Conservation (phyloP, 1,139 yeast genomes). For the Magnusiomyces tetraspermus region DNA sequence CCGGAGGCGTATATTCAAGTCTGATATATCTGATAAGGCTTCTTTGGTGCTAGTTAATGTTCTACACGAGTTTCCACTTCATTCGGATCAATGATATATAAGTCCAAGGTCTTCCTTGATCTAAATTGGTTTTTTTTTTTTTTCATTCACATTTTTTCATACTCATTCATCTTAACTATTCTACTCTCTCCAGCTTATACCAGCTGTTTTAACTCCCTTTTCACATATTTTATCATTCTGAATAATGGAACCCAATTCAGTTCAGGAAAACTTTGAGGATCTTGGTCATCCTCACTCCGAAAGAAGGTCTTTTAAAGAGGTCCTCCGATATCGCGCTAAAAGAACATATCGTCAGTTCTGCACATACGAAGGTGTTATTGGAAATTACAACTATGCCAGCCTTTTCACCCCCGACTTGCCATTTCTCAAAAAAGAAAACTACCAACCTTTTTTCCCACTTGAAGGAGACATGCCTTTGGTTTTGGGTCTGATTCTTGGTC, state of each 20-base stretch:
- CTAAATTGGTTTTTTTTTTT: no score
- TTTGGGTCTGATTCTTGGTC: constrained; percentile 65
- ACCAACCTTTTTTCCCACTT: constrained; percentile 64
- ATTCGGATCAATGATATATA: no score
- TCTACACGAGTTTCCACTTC: no score
- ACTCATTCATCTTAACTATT: no score
- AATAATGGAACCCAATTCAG: background rate
- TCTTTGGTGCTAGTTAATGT: no score
- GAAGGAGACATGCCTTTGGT: constrained; percentile 70
- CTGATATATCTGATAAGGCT: no score
- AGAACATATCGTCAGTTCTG: constrained; percentile 20
- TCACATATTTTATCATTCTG: no score
- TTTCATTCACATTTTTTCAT: no score
- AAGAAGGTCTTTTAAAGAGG: background rate
- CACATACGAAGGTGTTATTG: constrained; percentile 67
- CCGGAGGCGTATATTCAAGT: no score
- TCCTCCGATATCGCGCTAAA: background rate
- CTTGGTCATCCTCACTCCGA: background rate
- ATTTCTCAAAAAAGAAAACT: constrained; percentile 42
- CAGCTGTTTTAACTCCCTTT: no score
- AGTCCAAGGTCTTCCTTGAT: no score
- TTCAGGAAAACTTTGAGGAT: background rate
- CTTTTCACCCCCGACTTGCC: constrained; percentile 73
- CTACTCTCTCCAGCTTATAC: no score
- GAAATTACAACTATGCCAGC: constrained; percentile 72